Percentiles rank a stretch among this genome's conserved stretches.
phyloP scores from a whole-genome alignment of 2,329 filamentous ascomycete genomes.

The Exophiala phaeomuriformis region DNA sequence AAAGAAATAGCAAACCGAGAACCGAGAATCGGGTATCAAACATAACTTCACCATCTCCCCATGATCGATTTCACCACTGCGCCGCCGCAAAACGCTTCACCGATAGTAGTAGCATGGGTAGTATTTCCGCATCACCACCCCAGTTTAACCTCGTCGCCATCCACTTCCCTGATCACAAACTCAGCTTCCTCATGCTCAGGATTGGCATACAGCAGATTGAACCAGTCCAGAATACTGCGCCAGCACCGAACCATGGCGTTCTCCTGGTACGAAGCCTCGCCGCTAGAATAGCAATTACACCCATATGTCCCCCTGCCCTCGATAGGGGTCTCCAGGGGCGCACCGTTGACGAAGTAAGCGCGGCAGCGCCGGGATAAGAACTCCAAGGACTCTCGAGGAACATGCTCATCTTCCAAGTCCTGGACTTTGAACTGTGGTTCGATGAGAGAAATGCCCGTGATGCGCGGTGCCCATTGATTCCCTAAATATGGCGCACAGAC shows the following conservation, averaged over 20 bases:
- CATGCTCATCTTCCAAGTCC: conserved; percentile 25
- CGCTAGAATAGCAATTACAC: conserved; percentile 63
- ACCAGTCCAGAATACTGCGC: conserved; percentile 51
- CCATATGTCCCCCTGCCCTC: conserved; percentile 50
- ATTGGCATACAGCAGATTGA: conserved; percentile 50
- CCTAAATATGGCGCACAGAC: conserved; percentile 28
- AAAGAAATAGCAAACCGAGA: too few species aligned
- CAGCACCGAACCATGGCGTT: conserved; percentile 54
- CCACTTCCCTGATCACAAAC: conserved; percentile 5
- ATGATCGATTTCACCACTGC: too few species aligned
- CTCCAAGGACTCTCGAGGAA: conserved; percentile 26
- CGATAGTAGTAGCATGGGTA: too few species aligned
- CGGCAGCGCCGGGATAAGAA: conserved; percentile 50
- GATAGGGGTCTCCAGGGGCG: conserved; percentile 49
- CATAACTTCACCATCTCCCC: too few species aligned
- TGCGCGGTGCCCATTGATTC: conserved; percentile 34
- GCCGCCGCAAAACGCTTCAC: too few species aligned
- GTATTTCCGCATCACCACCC: conserved; percentile 8
- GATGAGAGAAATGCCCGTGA: conserved; percentile 37
- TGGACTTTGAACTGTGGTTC: conserved; percentile 34
- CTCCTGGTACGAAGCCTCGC: conserved; percentile 54
- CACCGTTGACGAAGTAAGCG: conserved; percentile 51
- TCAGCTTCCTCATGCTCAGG: conserved; percentile 36
- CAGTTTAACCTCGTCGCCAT: conserved; percentile 11
- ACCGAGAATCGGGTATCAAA: too few species aligned